Conservation (phyloP, 768 basidiomycete species). For the Russula griseocarnosa region DNA sequence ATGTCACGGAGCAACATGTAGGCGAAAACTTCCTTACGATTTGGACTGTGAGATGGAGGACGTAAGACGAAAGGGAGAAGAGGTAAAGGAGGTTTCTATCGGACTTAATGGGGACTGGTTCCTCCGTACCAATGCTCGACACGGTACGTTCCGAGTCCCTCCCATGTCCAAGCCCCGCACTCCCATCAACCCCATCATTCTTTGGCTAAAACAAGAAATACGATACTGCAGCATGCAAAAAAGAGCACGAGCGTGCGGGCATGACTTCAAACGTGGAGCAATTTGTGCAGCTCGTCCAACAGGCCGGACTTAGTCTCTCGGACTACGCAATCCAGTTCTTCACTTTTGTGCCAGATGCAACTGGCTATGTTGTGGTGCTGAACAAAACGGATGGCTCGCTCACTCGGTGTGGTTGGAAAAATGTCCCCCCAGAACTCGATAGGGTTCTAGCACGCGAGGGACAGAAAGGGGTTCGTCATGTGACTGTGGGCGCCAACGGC, state of each 20-base stretch:
- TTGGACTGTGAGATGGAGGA: slow-evolving; percentile 11
- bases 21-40: slow-evolving; percentile 18
- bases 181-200: background rate
- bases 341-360: slow-evolving; percentile 12
- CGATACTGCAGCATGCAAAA: slow-evolving; percentile 13
- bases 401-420: slow-evolving; percentile 15
- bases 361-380: slow-evolving; percentile 14
- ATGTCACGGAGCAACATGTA: background rate
- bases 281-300: slow-evolving; percentile 1
- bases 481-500: slow-evolving; percentile 12
- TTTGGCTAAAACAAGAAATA: background rate
- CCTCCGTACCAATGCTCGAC: slow-evolving; percentile 12
- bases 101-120: slow-evolving; percentile 25
- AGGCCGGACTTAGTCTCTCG: slow-evolving; percentile 2
- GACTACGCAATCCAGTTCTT: slow-evolving; percentile 17
- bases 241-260: background rate
- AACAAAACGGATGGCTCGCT: slow-evolving; percentile 10
- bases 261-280: slow-evolving; percentile 12
- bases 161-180: background rate
- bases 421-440: slow-evolving; percentile 7
- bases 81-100: slow-evolving; percentile 12
- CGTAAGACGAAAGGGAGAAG: slow-evolving; percentile 6
- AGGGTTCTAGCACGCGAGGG: slow-evolving; percentile 7
- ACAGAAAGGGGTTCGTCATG: slow-evolving; percentile 14
- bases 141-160: slow-evolving; percentile 15